phyloP scores from a whole-genome alignment of 108 stramenopile species.

The Epipyxis sp. region DNA sequence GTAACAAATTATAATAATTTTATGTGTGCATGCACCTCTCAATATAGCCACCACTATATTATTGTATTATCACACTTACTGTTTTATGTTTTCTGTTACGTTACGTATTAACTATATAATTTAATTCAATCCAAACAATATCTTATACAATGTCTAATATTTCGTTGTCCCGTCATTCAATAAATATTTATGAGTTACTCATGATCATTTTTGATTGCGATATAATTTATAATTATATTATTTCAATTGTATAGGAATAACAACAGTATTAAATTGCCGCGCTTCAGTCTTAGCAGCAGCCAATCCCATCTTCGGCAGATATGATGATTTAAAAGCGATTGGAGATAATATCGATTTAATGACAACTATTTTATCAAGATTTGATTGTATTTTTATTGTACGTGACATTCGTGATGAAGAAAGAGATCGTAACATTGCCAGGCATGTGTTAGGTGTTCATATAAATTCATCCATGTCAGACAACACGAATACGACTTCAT shows the following conservation, averaged over 20 bases:
- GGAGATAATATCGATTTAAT: slow-evolving; percentile 97
- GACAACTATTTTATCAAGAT: slow-evolving; percentile 93
- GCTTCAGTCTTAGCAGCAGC: slow-evolving; percentile 92
- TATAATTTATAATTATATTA: neutral
- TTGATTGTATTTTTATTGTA: slow-evolving; percentile 97
- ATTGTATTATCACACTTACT: too few relatives aligned
- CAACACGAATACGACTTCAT: neutral
- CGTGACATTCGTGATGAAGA: slow-evolving; percentile 92
- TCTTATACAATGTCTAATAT: too few relatives aligned
- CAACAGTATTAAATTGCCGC: slow-evolving; percentile 33
- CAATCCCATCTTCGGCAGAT: slow-evolving; percentile 96
- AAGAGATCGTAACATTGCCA: slow-evolving; percentile 85
- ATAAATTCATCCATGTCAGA: slow-evolving; percentile 57
- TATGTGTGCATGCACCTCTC: too few relatives aligned
- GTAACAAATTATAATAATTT: neutral
- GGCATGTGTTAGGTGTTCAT: slow-evolving; percentile 96
- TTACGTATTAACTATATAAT: too few relatives aligned
- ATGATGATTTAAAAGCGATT: slow-evolving; percentile 90
- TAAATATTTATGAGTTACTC: slow-evolving; percentile 87
- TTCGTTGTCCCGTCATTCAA: slow-evolving; percentile 80
- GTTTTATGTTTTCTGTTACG: too few relatives aligned
- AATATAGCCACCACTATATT: too few relatives aligned
- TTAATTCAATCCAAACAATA: too few relatives aligned
- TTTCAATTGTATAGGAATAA: slow-evolving; percentile 14
- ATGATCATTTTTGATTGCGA: neutral